Conservation (phyloP, 768 basidiomycete genomes). For the Leccinum ochraceum region DNA sequence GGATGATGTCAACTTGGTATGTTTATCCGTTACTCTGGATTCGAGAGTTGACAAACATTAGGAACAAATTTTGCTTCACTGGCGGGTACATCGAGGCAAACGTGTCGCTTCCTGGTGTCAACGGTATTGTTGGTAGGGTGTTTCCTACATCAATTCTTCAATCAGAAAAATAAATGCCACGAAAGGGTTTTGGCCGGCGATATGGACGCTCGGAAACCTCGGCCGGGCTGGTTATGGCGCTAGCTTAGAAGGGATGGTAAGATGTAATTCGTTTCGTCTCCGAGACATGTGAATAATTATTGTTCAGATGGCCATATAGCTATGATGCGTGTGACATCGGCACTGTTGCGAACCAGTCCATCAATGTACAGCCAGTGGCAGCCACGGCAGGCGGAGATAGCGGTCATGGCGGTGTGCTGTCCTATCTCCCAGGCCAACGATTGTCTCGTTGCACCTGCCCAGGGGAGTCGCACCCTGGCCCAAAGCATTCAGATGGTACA, state of each 20-base stretch:
- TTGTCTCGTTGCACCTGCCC: conserved; percentile 85
- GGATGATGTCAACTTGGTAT: conserved; percentile 48
- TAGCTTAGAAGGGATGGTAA: conserved; percentile 52
- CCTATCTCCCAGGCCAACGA: conserved; percentile 78
- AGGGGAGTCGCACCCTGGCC: conserved; percentile 84
- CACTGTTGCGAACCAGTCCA: conserved; percentile 78
- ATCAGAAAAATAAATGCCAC: conserved; percentile 7
- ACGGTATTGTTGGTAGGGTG: conserved; percentile 54
- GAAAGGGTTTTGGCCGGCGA: conserved; percentile 51
- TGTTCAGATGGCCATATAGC: conserved; percentile 60
- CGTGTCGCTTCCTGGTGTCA: conserved; percentile 66
- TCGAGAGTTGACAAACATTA: conserved; percentile 23
- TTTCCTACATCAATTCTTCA: not conserved
- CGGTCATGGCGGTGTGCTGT: conserved; percentile 48
- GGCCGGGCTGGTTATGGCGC: conserved; percentile 73
- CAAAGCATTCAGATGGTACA: conserved; percentile 67
- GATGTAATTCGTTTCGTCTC: conserved; percentile 10
- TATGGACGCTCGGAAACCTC: conserved; percentile 61
- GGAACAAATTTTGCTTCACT: conserved; percentile 92
- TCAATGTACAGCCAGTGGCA: conserved; percentile 65
- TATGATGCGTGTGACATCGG: conserved; percentile 83
- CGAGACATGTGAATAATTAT: conserved; percentile 2
- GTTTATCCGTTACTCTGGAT: conserved; percentile 5
- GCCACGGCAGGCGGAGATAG: conserved; percentile 43
- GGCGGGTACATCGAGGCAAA: conserved; percentile 72